Evolutionary conservation across 1,284 basidiomycete genomes (phyloP), one percentile per base, ranked within the genome.

Genomic region (Boletus holoroseus): DNA sequence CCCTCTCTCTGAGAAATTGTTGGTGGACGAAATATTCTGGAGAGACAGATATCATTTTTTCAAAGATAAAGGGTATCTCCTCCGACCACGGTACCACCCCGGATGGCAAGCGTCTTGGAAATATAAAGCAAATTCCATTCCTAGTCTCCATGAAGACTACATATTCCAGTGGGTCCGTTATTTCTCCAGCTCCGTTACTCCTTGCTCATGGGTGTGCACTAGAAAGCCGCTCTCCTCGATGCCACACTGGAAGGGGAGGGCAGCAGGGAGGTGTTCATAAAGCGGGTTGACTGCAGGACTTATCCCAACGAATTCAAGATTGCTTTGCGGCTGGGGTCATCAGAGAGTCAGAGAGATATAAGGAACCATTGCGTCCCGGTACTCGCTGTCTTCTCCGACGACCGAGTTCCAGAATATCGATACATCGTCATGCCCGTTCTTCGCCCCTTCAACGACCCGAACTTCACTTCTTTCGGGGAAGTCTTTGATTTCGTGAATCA

Each of bases 41-140:
- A 20, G 53, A 11, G 53, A 55, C 3, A 55, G 53, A 11, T 58
- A 42, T 1, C 1, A 56, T 1, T 56, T 55, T 20, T 55, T 58
- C 32, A 44, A 30, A 9, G 43, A 13, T 0, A 56, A 53, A 5
- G 32, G 42, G 0, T 56, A 59, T 7, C 28, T 38, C 0, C 53
- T 58, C 28, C 44, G 57, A 16, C 41, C 27, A 0, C 42, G 44
- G 0, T 56, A 56, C 7, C 54, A 56, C 8, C 53, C 45, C 1
- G 2, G 38, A 0, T 57, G 57, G 57, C 15, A 48, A 34, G 3
- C 53, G 1, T 59, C 56, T 0, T 56, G 48, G 53, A 55, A 7
- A 35, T 28, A n/a, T 0, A 9, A 16, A 6, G 16, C 4, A 3
- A n/a, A 51, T 5, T 26, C 41, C 1, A 9, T 43, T 7, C 7